phyloP scores from a whole-genome alignment of 306 rosid genomes.

The Pyrus bretschneideri region DNA sequence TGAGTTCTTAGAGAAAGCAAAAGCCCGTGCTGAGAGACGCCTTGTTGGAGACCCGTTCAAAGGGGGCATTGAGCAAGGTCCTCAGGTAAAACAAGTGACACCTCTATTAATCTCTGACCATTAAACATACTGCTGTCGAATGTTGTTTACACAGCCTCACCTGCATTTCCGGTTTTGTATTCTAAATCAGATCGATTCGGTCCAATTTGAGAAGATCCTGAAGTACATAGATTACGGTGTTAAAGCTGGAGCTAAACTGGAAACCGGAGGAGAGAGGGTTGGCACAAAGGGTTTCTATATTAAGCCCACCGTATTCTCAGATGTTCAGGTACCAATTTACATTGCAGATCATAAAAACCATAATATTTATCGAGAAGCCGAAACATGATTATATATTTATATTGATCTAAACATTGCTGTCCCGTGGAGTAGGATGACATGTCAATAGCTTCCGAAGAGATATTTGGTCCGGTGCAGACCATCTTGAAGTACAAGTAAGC shows the following conservation, averaged over 20 bases:
- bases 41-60: constrained; percentile 86
- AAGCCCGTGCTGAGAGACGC: constrained; percentile 67
- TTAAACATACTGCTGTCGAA: neutral
- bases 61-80: constrained; percentile 84
- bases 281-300: constrained; percentile 72
- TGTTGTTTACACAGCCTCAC: neutral
- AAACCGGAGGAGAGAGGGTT: constrained; percentile 75
- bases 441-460: constrained; percentile 80
- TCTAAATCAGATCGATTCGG: constrained; percentile 52
- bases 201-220: constrained; percentile 73
- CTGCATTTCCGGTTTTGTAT: neutral
- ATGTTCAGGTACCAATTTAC: constrained; percentile 51
- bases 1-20: constrained; percentile 81
- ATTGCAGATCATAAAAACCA: neutral
- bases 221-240: constrained; percentile 60
- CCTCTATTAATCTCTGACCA: neutral
- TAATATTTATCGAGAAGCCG: neutral
- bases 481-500: constrained; percentile 81
- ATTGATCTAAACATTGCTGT: constrained; percentile 8
- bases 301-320: constrained; percentile 87
- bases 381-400: neutral
- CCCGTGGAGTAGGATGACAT: constrained; percentile 56
- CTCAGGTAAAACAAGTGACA: constrained; percentile 52
- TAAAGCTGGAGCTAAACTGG: constrained; percentile 73
- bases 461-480: constrained; percentile 90